Conservation (phyloP, 2,329 filamentous ascomycete genomes). For the Ophiostoma sp. region DNA sequence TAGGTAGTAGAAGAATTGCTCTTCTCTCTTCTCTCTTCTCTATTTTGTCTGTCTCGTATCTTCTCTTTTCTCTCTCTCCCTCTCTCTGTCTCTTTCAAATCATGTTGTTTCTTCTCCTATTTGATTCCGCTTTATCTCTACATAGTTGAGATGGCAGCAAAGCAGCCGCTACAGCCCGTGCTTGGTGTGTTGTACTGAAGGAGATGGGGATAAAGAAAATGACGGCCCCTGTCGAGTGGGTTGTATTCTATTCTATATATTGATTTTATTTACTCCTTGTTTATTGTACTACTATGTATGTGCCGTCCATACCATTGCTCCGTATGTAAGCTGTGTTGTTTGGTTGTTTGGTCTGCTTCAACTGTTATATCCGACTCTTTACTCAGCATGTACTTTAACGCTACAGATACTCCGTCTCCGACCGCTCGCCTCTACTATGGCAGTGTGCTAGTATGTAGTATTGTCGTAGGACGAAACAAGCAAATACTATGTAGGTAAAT, state of each 20-base stretch:
- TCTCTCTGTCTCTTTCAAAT: neutral
- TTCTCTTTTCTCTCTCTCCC: too few species aligned
- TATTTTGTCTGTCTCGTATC: neutral
- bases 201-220: neutral
- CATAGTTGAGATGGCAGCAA: neutral
- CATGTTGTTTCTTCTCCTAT: neutral
- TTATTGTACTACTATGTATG: neutral
- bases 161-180: conserved; percentile 11
- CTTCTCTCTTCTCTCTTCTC: neutral
- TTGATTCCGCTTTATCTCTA: neutral
- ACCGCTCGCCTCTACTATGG: too few species aligned
- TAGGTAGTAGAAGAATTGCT: neutral
- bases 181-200: neutral
- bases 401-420: too few species aligned
- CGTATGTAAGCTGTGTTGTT: too few species aligned
- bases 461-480: too few species aligned
- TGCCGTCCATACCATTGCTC: too few species aligned
- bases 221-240: neutral
- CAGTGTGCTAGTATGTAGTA: neutral
- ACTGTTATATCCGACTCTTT: too few species aligned
- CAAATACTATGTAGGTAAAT: neutral
- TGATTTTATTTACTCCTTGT: too few species aligned
- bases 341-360: too few species aligned
- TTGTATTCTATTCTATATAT: neutral
- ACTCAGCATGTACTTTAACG: too few species aligned